Evolutionary conservation across 2,329 filamentous ascomycete genomes (phyloP).

Genomic region (Calonectria hawksworthii): DNA sequence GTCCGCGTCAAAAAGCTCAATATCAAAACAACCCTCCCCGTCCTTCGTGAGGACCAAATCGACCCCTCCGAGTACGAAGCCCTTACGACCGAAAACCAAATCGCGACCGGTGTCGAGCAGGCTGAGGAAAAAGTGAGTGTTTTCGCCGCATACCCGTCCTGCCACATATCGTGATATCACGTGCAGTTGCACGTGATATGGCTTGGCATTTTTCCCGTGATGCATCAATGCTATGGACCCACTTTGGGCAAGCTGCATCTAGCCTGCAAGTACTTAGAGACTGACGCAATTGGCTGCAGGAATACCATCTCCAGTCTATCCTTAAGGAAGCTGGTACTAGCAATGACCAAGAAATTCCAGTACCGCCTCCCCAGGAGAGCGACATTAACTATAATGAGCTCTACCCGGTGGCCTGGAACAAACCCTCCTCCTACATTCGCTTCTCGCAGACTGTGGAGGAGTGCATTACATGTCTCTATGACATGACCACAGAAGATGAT

Average conservation of each 20-base stretch:
- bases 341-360: constrained; percentile 74
- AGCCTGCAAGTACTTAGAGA: constrained; percentile 32
- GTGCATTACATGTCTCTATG: constrained; percentile 90
- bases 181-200: constrained; percentile 63
- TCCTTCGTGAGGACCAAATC: constrained; percentile 92
- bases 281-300: constrained; percentile 67
- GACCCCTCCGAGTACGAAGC: constrained; percentile 89
- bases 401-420: constrained; percentile 83
- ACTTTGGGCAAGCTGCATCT: not conserved
- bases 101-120: constrained; percentile 97
- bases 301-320: constrained; percentile 95
- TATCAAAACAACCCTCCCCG: constrained; percentile 87
- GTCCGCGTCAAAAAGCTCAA: constrained; percentile 92
- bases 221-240: constrained; percentile 23
- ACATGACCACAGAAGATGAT: constrained; percentile 94
- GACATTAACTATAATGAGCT: constrained; percentile 88
- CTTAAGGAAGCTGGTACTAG: constrained; percentile 69
- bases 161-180: constrained; percentile 59
- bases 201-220: constrained; percentile 26
- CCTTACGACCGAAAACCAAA: constrained; percentile 84
- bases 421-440: constrained; percentile 94
- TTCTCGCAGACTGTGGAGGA: constrained; percentile 99
- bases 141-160: constrained; percentile 36
- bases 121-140: constrained; percentile 94
- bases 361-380: constrained; percentile 74